Conservation (phyloP, 2,329 filamentous ascomycete genomes). For the Microcyclospora tardicrescens region DNA sequence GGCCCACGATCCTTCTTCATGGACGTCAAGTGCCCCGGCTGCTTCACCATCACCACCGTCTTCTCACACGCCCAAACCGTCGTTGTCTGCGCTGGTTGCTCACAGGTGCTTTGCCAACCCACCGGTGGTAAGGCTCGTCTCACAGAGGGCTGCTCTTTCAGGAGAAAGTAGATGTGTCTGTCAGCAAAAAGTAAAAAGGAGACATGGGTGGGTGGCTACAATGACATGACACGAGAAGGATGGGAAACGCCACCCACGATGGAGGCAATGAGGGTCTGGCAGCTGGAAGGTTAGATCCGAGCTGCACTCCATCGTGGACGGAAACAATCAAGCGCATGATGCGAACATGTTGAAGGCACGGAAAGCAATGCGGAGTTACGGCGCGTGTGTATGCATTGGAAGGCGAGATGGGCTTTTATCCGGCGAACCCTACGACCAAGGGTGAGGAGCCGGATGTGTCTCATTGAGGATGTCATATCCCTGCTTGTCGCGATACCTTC, state of each 20-base stretch:
- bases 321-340: constrained; percentile 5
- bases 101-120: constrained; percentile 97
- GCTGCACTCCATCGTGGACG: background rate
- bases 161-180: constrained; percentile 80
- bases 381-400: constrained; percentile 12
- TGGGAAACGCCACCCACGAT: constrained; percentile 5
- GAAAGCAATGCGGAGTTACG: constrained; percentile 6
- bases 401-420: constrained; percentile 16
- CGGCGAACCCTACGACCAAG: constrained; percentile 9
- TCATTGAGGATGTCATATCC: no score
- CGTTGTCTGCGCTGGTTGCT: constrained; percentile 99
- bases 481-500: no score
- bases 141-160: constrained; percentile 99
- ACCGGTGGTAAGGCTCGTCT: constrained; percentile 98
- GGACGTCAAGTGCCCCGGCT: constrained; percentile 99
- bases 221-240: constrained; percentile 10
- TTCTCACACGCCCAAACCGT: constrained; percentile 99
- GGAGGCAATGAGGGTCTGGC: constrained; percentile 1
- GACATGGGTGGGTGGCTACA: constrained; percentile 1
- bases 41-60: constrained; percentile 99
- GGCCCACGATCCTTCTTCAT: constrained; percentile 99
- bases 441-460: no score
- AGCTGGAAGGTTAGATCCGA: background rate
- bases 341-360: constrained; percentile 2
- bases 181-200: constrained; percentile 1